phyloP scores from a whole-genome alignment of 1,139 yeast species.

The Dujonia santamariae region DNA sequence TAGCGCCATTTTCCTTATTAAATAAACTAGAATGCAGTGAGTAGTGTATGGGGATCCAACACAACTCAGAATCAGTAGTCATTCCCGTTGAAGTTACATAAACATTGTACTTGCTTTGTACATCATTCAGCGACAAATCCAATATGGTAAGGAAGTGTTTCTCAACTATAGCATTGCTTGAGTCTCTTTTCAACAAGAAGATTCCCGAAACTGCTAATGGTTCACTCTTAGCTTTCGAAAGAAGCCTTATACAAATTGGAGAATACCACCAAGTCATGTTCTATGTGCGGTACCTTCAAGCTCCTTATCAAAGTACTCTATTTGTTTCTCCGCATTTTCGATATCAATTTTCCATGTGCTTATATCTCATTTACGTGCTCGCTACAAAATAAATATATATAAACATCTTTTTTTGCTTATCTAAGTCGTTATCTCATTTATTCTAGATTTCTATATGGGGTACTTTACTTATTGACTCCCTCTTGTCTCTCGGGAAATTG shows the following conservation, averaged over 20 bases:
- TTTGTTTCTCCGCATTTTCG: slow-evolving; percentile 1
- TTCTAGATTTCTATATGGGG: too few species aligned
- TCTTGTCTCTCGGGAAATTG: slow-evolving; percentile 2
- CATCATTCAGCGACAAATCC: slow-evolving; percentile 14
- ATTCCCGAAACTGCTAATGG: slow-evolving; percentile 25
- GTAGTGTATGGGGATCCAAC: slow-evolving; percentile 20
- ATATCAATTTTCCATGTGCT: too few species aligned
- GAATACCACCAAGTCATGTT: slow-evolving; percentile 20
- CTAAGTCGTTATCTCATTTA: too few species aligned
- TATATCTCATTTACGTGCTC: too few species aligned
- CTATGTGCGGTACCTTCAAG: too few species aligned
- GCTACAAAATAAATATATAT: too few species aligned
- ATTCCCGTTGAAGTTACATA: slow-evolving; percentile 17
- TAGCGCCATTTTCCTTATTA: neutral
- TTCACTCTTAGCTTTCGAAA: slow-evolving; percentile 15
- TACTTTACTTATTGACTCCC: neutral
- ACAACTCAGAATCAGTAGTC: slow-evolving; percentile 13
- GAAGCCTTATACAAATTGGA: slow-evolving; percentile 27
- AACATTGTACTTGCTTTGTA: slow-evolving; percentile 14
- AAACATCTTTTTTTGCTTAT: neutral
- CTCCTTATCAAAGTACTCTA: slow-evolving; percentile 1
- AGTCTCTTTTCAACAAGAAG: slow-evolving; percentile 16
- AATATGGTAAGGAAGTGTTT: slow-evolving; percentile 18
- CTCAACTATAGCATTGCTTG: slow-evolving; percentile 12
- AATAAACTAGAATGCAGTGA: slow-evolving; percentile 8